phyloP scores from a whole-genome alignment of 345 rosid species.

The Microcos paniculata region DNA sequence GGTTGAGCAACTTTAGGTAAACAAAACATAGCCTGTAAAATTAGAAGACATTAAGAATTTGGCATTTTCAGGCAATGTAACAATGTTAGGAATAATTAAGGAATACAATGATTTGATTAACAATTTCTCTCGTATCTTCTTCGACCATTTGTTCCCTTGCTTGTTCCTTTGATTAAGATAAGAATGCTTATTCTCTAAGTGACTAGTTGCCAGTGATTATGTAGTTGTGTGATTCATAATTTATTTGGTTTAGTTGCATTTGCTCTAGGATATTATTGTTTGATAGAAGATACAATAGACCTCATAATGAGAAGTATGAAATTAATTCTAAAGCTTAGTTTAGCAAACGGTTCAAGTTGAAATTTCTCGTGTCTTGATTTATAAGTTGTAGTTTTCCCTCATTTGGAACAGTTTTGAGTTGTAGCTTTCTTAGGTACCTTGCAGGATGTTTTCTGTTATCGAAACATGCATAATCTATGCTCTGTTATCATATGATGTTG shows the following conservation, averaged over 20 bases:
- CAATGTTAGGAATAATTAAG: slow-evolving; percentile 3
- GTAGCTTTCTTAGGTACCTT: slow-evolving; percentile 3
- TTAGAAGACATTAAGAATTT: neutral
- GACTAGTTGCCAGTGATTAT: neutral
- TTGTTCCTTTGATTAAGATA: neutral
- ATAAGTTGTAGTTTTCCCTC: neutral
- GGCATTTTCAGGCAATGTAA: slow-evolving; percentile 4
- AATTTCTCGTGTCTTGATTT: neutral
- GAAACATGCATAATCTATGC: neutral
- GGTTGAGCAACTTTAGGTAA: neutral
- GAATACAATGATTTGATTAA: neutral
- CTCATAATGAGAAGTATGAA: neutral
- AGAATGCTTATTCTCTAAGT: neutral
- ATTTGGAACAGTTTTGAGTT: neutral
- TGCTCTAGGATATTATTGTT: neutral
- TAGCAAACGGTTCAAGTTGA: neutral
- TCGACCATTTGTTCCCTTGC: neutral
- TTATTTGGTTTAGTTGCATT: neutral
- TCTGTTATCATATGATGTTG: neutral
- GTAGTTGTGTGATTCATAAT: neutral
- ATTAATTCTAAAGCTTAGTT: neutral
- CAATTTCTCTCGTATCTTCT: neutral
- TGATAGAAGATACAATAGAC: neutral
- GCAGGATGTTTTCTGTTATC: neutral
- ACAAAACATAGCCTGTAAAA: neutral